A percentile compares a stretch with the other conserved stretches of the same genome.
phyloP scores from a whole-genome alignment of 2,329 filamentous ascomycete species.

The Aspergillus fischeri region DNA sequence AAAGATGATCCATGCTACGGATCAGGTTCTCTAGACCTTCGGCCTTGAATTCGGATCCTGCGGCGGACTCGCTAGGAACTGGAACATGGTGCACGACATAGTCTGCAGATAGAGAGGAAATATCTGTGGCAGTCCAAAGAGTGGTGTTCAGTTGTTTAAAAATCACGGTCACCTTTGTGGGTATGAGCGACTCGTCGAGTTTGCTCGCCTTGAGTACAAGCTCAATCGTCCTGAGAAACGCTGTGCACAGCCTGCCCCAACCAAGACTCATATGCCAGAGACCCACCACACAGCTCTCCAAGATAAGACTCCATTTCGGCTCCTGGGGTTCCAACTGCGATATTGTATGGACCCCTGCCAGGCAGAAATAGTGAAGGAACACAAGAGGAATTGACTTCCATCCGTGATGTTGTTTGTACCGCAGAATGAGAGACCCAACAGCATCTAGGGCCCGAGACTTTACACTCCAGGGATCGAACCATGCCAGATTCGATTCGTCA shows the following conservation, averaged over 20 bases:
- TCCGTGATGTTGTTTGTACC: conserved; percentile 18
- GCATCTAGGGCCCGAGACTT: conserved; percentile 13
- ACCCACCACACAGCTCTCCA: conserved; percentile 20
- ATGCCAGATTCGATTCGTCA: not conserved
- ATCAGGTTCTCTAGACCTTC: conserved; percentile 10
- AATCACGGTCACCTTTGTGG: conserved; percentile 14
- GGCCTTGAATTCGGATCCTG: not conserved
- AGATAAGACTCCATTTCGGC: conserved; percentile 18
- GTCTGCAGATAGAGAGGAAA: conserved; percentile 17
- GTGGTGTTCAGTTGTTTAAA: conserved; percentile 12
- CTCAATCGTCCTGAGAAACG: conserved; percentile 21
- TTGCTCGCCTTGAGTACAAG: conserved; percentile 13
- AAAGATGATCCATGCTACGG: conserved; percentile 6
- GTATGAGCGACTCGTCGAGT: conserved; percentile 9
- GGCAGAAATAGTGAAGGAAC: conserved; percentile 23
- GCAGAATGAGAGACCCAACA: conserved; percentile 17
- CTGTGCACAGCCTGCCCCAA: conserved; percentile 21
- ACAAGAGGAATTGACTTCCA: conserved; percentile 22
- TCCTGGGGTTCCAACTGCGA: conserved; percentile 10
- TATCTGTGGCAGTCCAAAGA: conserved; percentile 17
- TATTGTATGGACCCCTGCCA: conserved; percentile 17
- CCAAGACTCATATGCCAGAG: conserved; percentile 24
- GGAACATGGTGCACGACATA: conserved; percentile 18
- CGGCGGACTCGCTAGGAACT: not conserved
- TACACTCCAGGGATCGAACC: conserved; percentile 7